Evolutionary conservation across 176 grass and related monocot genomes (phyloP).

Genomic region (Lolium rigidum): DNA sequence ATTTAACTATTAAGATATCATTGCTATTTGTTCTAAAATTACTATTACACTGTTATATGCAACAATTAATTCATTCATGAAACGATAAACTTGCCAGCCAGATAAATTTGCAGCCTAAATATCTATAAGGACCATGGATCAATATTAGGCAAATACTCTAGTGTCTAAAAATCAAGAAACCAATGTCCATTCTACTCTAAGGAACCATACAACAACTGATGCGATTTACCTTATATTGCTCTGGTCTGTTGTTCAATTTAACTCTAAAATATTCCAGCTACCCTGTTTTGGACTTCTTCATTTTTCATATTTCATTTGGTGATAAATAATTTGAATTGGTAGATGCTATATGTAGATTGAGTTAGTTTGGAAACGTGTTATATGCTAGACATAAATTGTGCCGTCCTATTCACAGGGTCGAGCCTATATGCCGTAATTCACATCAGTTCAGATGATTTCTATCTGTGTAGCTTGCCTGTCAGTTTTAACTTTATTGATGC

Average conservation of each 20-base stretch:
- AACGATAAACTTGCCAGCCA: too few species aligned
- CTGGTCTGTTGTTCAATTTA: neutral
- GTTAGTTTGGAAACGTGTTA: too few species aligned
- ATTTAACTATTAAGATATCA: neutral
- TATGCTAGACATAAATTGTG: constrained; percentile 9
- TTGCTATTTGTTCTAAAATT: neutral
- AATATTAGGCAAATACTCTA: too few species aligned
- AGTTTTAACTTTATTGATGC: neutral
- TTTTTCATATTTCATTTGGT: constrained; percentile 3
- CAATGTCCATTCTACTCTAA: neutral
- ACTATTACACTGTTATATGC: neutral
- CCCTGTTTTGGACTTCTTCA: neutral
- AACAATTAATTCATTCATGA: too few species aligned
- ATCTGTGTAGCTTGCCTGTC: neutral
- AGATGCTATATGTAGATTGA: neutral
- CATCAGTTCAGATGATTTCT: neutral
- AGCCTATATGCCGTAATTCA: neutral
- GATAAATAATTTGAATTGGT: neutral
- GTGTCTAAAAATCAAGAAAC: too few species aligned
- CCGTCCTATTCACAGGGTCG: neutral
- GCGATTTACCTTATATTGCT: neutral
- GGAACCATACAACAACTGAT: neutral
- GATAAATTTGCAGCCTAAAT: too few species aligned
- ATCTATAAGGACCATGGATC: too few species aligned
- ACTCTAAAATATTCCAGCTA: neutral